phyloP scores from a whole-genome alignment of 78 protist species.

The Protostelium mycophagum region DNA sequence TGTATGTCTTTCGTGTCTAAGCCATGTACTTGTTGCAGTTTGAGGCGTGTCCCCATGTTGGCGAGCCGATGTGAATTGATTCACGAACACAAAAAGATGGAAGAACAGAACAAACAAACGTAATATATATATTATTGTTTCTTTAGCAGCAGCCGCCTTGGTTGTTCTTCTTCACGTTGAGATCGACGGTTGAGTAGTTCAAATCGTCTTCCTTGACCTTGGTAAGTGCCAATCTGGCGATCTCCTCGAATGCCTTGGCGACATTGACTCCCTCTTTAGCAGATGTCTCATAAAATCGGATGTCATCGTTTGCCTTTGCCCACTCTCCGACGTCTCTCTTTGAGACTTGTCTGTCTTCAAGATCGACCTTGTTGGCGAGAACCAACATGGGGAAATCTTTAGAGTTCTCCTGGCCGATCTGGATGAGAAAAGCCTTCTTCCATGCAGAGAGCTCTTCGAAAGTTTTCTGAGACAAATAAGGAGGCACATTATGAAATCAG shows the following conservation, averaged over 20 bases:
- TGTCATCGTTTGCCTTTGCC: neutral
- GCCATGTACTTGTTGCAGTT: neutral
- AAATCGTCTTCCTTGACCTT: constrained; percentile 1
- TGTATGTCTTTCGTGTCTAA: neutral
- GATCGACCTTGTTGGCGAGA: constrained; percentile 11
- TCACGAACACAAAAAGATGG: too few relatives aligned
- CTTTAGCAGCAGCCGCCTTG: neutral
- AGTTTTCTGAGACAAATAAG: neutral
- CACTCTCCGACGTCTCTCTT: constrained; percentile 7
- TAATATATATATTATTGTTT: too few relatives aligned
- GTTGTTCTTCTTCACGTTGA: neutral
- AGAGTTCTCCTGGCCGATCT: neutral
- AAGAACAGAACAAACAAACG: too few relatives aligned
- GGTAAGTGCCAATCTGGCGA: neutral
- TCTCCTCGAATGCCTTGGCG: neutral
- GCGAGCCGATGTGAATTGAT: neutral
- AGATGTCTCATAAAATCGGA: constrained; percentile 7
- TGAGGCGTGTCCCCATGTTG: neutral
- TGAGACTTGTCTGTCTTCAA: constrained; percentile 2
- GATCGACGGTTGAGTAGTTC: constrained; percentile 1
- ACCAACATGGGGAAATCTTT: constrained; percentile 5
- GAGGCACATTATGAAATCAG: neutral
- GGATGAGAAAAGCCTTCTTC: constrained; percentile 8
- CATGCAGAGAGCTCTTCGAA: constrained; percentile 4
- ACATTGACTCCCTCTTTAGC: constrained; percentile 7